A percentile compares a stretch with the other conserved stretches of the same genome.
Evolutionary conservation across 2,329 filamentous ascomycete genomes (phyloP).

Genomic region (Zymoseptoria pseudotritici): DNA sequence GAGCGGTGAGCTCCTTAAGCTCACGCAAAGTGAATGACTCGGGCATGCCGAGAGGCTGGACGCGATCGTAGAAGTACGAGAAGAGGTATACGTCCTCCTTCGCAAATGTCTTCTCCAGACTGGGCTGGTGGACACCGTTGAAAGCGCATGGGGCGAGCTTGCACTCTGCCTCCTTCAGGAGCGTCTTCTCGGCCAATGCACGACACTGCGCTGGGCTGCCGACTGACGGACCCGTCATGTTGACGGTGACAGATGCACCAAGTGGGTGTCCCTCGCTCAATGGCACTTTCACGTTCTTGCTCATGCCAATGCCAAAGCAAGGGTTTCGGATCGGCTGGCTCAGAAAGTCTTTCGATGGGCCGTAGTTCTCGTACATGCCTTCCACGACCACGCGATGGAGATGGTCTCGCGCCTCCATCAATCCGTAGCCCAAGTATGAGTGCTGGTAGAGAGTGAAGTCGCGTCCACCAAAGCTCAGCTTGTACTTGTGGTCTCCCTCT

Average conservation of each 20-base stretch:
- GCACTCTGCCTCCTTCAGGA: conserved; percentile 80
- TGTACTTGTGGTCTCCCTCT: conserved; percentile 93
- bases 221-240: conserved; percentile 76
- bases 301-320: conserved; percentile 76
- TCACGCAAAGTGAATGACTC: conserved; percentile 90
- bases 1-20: conserved; percentile 74
- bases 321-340: conserved; percentile 68
- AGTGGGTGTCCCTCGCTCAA: conserved; percentile 60
- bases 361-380: conserved; percentile 57
- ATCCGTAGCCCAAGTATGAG: conserved; percentile 91
- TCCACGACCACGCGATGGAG: conserved; percentile 71
- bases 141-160: conserved; percentile 89
- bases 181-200: conserved; percentile 77
- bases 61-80: conserved; percentile 97
- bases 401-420: conserved; percentile 88
- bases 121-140: conserved; percentile 93
- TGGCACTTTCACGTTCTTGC: conserved; percentile 63
- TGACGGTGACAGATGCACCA: conserved; percentile 60
- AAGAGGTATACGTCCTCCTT: conserved; percentile 92
- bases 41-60: conserved; percentile 91
- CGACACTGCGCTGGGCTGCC: conserved; percentile 81
- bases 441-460: conserved; percentile 94
- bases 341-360: conserved; percentile 56
- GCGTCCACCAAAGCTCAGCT: conserved; percentile 80
- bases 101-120: conserved; percentile 83